phyloP scores from a whole-genome alignment of 2,329 filamentous ascomycete genomes.

The Intubia oerlemansii region DNA sequence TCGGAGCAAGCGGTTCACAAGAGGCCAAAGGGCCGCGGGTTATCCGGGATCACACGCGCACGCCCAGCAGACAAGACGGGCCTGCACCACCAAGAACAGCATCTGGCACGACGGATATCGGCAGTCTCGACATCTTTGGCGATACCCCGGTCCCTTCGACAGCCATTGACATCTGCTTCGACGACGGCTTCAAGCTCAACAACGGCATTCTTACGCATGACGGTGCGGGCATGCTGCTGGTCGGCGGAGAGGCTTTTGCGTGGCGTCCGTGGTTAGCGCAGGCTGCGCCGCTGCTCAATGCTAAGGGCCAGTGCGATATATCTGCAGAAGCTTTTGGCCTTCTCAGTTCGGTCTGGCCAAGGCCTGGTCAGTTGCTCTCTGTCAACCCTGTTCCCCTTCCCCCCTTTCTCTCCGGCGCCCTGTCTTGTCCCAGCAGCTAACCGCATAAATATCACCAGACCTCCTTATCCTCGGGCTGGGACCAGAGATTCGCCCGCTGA shows the following conservation, averaged over 20 bases:
- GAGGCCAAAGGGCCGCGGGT: neutral
- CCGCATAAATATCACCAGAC: slow-evolving; percentile 31
- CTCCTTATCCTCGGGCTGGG: slow-evolving; percentile 79
- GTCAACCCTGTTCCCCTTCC: too few species aligned
- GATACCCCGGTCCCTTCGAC: slow-evolving; percentile 59
- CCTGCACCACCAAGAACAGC: too few species aligned
- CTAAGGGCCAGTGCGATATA: slow-evolving; percentile 65
- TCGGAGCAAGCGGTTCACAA: neutral
- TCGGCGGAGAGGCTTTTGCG: slow-evolving; percentile 69
- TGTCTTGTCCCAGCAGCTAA: too few species aligned
- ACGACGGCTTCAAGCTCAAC: slow-evolving; percentile 71
- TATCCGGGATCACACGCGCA: too few species aligned
- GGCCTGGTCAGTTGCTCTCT: slow-evolving; percentile 45
- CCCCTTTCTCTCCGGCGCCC: too few species aligned
- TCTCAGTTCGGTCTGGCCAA: slow-evolving; percentile 62
- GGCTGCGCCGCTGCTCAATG: slow-evolving; percentile 38
- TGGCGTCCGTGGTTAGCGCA: slow-evolving; percentile 58
- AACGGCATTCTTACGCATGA: slow-evolving; percentile 48
- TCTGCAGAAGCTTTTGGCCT: slow-evolving; percentile 49
- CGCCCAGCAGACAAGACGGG: too few species aligned
- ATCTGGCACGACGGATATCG: slow-evolving; percentile 43
- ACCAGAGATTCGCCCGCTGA: slow-evolving; percentile 51
- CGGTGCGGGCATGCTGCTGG: slow-evolving; percentile 39
- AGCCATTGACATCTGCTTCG: slow-evolving; percentile 60
- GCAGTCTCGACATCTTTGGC: slow-evolving; percentile 56